A percentile compares a stretch with the other conserved stretches of the same genome.
Evolutionary conservation across 2,329 filamentous ascomycete genomes (phyloP).

Genomic region (Apiospora koreana): DNA sequence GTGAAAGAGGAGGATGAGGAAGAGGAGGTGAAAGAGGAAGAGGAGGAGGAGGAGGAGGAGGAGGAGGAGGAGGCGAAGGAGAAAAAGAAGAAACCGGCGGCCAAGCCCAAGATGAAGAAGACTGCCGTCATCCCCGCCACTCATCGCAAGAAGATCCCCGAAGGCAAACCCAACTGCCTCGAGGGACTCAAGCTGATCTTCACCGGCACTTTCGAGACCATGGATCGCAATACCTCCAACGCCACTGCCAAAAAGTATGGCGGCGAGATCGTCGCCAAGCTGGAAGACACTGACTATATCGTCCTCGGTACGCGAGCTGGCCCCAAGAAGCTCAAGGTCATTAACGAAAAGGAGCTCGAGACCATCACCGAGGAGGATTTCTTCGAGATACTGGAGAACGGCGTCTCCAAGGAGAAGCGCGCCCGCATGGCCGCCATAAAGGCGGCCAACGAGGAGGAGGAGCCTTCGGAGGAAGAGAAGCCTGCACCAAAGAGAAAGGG

Average conservation of each 20-base stretch:
- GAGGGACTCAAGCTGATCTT: conserved; percentile 18
- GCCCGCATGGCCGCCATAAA: conserved; percentile 16
- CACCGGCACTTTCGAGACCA: conserved; percentile 20
- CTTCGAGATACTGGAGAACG: conserved; percentile 20
- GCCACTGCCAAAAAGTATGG: conserved; percentile 31
- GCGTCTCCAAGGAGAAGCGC: conserved; percentile 16
- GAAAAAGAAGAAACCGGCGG: conserved; percentile 5
- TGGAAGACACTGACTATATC: conserved; percentile 21
- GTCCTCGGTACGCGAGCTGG: conserved; percentile 18
- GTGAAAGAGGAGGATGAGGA: conserved; percentile 9
- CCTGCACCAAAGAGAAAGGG: conserved; percentile 1
- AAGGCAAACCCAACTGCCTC: conserved; percentile 16
- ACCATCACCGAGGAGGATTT: conserved; percentile 20
- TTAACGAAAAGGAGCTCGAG: conserved; percentile 18
- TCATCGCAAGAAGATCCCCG: conserved; percentile 19
- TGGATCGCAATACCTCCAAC: conserved; percentile 19
- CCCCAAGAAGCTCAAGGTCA: conserved; percentile 17
- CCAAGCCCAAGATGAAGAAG: conserved; percentile 11
- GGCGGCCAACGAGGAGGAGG: conserved; percentile 15
- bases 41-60: conserved; percentile 10
- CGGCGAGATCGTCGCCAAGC: conserved; percentile 17
- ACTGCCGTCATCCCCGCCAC: conserved; percentile 17
- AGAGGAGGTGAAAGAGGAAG: conserved; percentile 15
- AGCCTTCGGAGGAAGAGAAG: conserved; percentile 13
- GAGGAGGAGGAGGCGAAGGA: conserved; percentile 12